Percentiles rank a stretch among this genome's conserved stretches.
phyloP scores from a whole-genome alignment of 768 basidiomycete species.

The Gloeostereum incarnatum region DNA sequence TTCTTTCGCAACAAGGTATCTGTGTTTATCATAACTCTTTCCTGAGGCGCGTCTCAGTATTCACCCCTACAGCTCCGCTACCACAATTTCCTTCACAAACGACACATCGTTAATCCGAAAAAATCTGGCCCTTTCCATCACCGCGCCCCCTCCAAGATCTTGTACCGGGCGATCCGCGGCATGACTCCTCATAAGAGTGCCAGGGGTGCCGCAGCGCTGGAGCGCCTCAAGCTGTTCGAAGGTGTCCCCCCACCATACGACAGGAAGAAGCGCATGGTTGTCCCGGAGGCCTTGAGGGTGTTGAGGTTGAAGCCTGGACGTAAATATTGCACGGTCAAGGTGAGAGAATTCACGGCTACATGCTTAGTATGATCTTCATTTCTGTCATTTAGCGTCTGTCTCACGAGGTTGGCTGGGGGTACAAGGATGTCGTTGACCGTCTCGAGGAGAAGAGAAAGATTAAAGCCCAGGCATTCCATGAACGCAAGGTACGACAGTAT shows the following conservation, averaged over 20 bases:
- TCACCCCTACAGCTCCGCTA: slow-evolving; percentile 85
- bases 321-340: slow-evolving; percentile 99
- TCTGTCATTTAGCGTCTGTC: slow-evolving; percentile 68
- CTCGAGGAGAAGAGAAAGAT: slow-evolving; percentile 99
- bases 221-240: slow-evolving; percentile 96
- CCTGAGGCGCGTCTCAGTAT: too few species aligned
- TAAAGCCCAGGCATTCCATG: slow-evolving; percentile 98
- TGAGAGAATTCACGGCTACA: slow-evolving; percentile 21
- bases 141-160: slow-evolving; percentile 97
- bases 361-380: background rate
- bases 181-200: slow-evolving; percentile 99
- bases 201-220: slow-evolving; percentile 91
- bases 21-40: slow-evolving; percentile 6
- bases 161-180: slow-evolving; percentile 96
- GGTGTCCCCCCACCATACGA: slow-evolving; percentile 99
- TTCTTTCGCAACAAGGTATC: slow-evolving; percentile 99
- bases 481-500: slow-evolving; percentile 84
- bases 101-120: slow-evolving; percentile 99
- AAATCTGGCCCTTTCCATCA: slow-evolving; percentile 99
- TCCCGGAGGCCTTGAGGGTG: slow-evolving; percentile 93
- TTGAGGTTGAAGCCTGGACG: slow-evolving; percentile 98
- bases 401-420: slow-evolving; percentile 98
- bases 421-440: slow-evolving; percentile 99
- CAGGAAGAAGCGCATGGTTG: slow-evolving; percentile 99
- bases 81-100: slow-evolving; percentile 99